These are phyloP conservation scores for Juncus effusus DNA, from an alignment of 176 grass and related monocot genomes.

Conservation along the genomic window DNA sequence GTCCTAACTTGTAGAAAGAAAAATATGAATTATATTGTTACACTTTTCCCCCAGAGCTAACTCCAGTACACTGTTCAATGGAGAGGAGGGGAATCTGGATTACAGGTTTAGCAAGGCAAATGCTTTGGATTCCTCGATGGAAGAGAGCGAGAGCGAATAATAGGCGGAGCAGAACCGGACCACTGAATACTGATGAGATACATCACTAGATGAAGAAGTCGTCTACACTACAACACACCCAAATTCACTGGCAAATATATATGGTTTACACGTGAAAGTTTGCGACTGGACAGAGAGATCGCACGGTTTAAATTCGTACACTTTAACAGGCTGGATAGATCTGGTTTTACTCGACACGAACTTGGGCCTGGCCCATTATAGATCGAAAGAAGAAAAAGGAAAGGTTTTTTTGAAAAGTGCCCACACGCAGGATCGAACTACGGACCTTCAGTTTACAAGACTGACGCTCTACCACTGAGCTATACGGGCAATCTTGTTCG, in stretches of 20 bases:
- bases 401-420: conserved; percentile 19
- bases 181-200: background rate
- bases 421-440: conserved; percentile 98
- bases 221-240: background rate
- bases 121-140: conserved; percentile 19
- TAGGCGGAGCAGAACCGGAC: background rate
- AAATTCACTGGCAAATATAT: no score
- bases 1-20: no score
- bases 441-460: conserved; percentile 99
- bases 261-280: background rate
- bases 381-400: background rate
- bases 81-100: background rate
- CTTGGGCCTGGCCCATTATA: background rate
- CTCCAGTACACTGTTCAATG: background rate
- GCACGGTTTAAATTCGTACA: background rate
- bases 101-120: background rate
- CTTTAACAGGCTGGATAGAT: conserved; percentile 12
- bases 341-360: background rate
- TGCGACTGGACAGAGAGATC: background rate
- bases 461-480: conserved; percentile 99
- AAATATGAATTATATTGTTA: background rate
- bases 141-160: conserved; percentile 1
- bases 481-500: conserved; percentile 42
- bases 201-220: background rate
- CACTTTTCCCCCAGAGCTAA: background rate